These are phyloP conservation scores for Heterobasidion occidentale DNA, from an alignment of 1,284 basidiomycete species.

Conservation along the genomic window DNA sequence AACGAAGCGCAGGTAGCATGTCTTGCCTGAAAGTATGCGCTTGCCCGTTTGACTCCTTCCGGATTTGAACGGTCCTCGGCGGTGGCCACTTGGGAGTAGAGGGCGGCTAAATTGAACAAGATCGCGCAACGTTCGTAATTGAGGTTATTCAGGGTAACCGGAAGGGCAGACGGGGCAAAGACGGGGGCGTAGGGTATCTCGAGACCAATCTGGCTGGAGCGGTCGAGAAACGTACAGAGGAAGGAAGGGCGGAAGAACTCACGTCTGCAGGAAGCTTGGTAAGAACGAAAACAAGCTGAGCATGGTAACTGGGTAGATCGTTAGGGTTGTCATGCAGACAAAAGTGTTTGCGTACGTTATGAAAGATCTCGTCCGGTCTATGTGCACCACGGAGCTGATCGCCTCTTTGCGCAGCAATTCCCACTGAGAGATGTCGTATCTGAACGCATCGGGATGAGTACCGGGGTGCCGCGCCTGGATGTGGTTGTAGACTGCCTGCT, in stretches of 20 bases:
- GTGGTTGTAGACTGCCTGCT: conserved; percentile 55
- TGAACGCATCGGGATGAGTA: conserved; percentile 87
- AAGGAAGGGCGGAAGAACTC: conserved; percentile 1
- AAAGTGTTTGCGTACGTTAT: conserved; percentile 34
- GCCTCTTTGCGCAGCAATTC: conserved; percentile 61
- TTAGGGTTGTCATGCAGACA: conserved; percentile 13
- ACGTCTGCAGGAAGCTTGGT: conserved; percentile 68
- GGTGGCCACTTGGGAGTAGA: conserved; percentile 69
- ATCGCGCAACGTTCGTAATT: conserved; percentile 72
- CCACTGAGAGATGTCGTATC: conserved; percentile 70
- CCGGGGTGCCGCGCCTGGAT: conserved; percentile 62
- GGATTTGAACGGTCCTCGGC: conserved; percentile 60
- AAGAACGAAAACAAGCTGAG: conserved; percentile 76
- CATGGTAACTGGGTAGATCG: conserved; percentile 64
- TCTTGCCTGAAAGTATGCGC: conserved; percentile 64
- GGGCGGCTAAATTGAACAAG: conserved; percentile 79
- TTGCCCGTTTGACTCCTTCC: conserved; percentile 76
- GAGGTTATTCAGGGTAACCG: conserved; percentile 64
- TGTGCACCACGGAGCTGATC: conserved; percentile 50
- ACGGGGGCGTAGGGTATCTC: conserved; percentile 71
- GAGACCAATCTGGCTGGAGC: conserved; percentile 57
- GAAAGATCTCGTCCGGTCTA: conserved; percentile 38
- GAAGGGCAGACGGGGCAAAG: conserved; percentile 50
- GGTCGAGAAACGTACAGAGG: conserved; percentile 6
- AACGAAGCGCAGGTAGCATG: background rate